Percentiles rank a stretch among this genome's conserved stretches.
These are phyloP conservation scores for Metschnikowia baotianmanensis DNA, from an alignment of 805 yeast species.

Conservation along the genomic window DNA sequence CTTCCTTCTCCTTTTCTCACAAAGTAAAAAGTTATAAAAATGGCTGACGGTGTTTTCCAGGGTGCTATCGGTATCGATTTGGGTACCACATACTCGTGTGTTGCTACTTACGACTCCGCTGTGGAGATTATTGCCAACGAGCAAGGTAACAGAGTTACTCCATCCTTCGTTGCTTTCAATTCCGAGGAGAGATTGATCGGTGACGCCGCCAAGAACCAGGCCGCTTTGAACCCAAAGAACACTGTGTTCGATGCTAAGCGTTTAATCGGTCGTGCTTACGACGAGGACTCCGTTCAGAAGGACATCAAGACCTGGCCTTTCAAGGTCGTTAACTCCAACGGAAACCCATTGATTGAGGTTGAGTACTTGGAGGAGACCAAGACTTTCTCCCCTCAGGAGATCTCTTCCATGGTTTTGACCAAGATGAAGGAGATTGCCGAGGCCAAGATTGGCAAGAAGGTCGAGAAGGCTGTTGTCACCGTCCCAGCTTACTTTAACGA, in stretches of 20 bases:
- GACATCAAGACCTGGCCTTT: constrained; percentile 50
- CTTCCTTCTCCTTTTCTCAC: constrained; percentile 15
- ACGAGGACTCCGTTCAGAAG: constrained; percentile 59
- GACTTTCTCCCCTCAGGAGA: constrained; percentile 48
- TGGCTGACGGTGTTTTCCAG: constrained; percentile 34
- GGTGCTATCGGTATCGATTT: constrained; percentile 51
- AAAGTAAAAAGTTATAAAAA: constrained; percentile 17
- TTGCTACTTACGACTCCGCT: constrained; percentile 49
- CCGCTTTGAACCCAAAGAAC: constrained; percentile 50
- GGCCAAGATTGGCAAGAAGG: constrained; percentile 79
- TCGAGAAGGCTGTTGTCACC: constrained; percentile 51
- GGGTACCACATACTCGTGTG: constrained; percentile 53
- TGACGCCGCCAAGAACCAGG: constrained; percentile 52
- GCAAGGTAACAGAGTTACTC: constrained; percentile 53
- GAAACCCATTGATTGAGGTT: constrained; percentile 48
- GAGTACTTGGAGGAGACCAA: constrained; percentile 47
- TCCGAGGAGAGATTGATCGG: constrained; percentile 50
- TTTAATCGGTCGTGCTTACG: constrained; percentile 60
- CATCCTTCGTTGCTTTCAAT: constrained; percentile 49
- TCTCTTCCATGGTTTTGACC: constrained; percentile 49
- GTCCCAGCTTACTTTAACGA: constrained; percentile 52
- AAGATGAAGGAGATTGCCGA: constrained; percentile 75
- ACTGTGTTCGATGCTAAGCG: constrained; percentile 51
- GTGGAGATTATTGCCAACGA: constrained; percentile 51
- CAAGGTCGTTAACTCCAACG: constrained; percentile 43